phyloP scores from a whole-genome alignment of 768 basidiomycete genomes.

The Trametopsis cervina region DNA sequence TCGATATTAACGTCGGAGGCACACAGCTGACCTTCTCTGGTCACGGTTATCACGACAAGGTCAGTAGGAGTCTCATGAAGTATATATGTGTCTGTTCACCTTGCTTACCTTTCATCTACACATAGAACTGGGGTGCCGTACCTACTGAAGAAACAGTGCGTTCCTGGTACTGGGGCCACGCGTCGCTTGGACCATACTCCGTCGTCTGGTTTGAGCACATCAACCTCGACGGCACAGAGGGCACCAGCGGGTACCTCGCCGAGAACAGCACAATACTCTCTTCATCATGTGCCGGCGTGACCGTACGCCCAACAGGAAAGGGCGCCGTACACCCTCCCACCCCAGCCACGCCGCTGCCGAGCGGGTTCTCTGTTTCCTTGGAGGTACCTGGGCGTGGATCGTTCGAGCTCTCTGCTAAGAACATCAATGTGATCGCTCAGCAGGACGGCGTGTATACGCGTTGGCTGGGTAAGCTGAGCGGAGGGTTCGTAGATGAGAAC shows the following conservation, averaged over 20 bases:
- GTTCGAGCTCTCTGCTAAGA: background rate
- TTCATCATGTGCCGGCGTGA: slow-evolving; percentile 2
- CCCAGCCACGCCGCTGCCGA: background rate
- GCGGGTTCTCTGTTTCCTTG: slow-evolving; percentile 2
- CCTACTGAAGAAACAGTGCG: background rate
- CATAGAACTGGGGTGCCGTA: slow-evolving; percentile 9
- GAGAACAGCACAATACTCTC: slow-evolving; percentile 5
- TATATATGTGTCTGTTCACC: background rate
- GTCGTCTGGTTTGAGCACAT: slow-evolving; percentile 12
- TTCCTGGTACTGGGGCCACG: slow-evolving; percentile 13
- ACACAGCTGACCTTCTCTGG: slow-evolving; percentile 9
- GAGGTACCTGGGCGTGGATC: slow-evolving; percentile 5
- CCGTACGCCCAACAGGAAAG: slow-evolving; percentile 4
- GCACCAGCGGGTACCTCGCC: slow-evolving; percentile 8
- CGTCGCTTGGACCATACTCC: slow-evolving; percentile 7
- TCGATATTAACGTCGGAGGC: slow-evolving; percentile 7
- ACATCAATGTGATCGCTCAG: background rate
- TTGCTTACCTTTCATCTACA: background rate
- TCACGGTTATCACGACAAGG: slow-evolving; percentile 12
- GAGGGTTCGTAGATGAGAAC: background rate
- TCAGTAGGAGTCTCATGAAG: background rate
- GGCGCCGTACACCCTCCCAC: slow-evolving; percentile 5
- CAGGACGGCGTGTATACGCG: background rate
- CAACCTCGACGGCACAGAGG: slow-evolving; percentile 6
- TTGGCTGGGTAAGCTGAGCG: slow-evolving; percentile 8